Evolutionary conservation across 352 stramenopile genomes (phyloP).

Genomic region (Phytopythium sindhum): DNA sequence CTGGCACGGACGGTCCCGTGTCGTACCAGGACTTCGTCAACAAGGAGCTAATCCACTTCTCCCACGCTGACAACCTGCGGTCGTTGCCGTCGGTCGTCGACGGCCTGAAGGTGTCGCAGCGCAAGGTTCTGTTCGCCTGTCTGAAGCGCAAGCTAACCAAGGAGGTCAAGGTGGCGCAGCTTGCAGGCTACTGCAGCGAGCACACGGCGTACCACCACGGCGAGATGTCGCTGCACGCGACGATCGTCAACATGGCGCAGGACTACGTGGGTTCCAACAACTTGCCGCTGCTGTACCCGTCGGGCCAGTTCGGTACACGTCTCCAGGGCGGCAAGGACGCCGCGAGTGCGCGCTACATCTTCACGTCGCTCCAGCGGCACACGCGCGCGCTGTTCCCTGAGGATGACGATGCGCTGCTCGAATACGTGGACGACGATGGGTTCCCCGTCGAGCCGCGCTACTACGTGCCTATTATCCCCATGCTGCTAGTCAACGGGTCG

Average conservation of each 20-base stretch:
- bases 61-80: constrained; percentile 93
- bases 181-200: constrained; percentile 97
- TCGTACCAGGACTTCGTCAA: constrained; percentile 98
- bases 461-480: constrained; percentile 96
- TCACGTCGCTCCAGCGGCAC: constrained; percentile 95
- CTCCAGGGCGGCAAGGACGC: constrained; percentile 98
- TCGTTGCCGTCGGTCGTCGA: constrained; percentile 97
- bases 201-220: constrained; percentile 99
- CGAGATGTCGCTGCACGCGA: constrained; percentile 96
- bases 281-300: constrained; percentile 95
- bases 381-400: constrained; percentile 97
- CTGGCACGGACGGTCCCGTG: constrained; percentile 48
- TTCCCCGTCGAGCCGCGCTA: constrained; percentile 96
- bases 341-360: constrained; percentile 98
- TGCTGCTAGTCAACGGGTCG: constrained; percentile 97
- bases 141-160: constrained; percentile 98
- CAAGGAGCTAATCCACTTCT: constrained; percentile 99
- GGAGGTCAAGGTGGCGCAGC: constrained; percentile 99
- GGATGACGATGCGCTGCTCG: constrained; percentile 96
- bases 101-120: constrained; percentile 97
- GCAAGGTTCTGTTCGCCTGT: constrained; percentile 97
- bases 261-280: constrained; percentile 99
- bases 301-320: constrained; percentile 98
- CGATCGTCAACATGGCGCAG: constrained; percentile 99
- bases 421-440: constrained; percentile 98